phyloP scores from a whole-genome alignment of 2,329 filamentous ascomycete genomes.

The Fusarium xyrophilum region DNA sequence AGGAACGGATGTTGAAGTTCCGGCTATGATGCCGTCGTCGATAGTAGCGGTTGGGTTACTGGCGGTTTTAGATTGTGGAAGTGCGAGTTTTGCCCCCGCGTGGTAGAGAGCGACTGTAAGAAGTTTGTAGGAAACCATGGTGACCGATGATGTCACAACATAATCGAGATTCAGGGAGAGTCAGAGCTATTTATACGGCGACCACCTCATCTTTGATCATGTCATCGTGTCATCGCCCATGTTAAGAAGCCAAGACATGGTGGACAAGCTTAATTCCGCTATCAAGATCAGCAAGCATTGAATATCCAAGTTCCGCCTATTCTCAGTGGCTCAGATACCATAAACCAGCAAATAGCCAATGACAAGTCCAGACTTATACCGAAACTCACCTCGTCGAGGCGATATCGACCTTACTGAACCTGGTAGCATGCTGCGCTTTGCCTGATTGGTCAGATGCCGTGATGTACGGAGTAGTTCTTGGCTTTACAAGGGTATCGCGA shows the following conservation, averaged over 20 bases:
- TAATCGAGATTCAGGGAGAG: accelerated
- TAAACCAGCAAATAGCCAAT: background rate
- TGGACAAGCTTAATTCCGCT: background rate
- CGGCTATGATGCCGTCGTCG: slow-evolving; percentile 26
- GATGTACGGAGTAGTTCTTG: background rate
- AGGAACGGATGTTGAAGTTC: slow-evolving; percentile 25
- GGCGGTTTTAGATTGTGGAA: background rate
- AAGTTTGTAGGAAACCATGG: slow-evolving; percentile 13
- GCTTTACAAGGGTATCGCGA: slow-evolving; percentile 1
- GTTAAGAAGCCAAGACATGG: background rate
- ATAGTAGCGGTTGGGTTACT: slow-evolving; percentile 26
- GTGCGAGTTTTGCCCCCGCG: background rate
- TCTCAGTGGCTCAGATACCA: background rate
- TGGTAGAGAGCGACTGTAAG: background rate
- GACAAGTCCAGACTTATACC: background rate
- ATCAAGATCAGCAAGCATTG: background rate
- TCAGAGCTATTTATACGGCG: background rate
- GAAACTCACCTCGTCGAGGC: background rate
- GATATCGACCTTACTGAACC: slow-evolving; percentile 5
- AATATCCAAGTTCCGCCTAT: background rate
- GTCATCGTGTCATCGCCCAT: too few relatives aligned
- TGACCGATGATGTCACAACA: background rate
- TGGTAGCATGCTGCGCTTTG: background rate
- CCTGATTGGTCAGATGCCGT: background rate
- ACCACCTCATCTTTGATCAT: background rate